These are phyloP conservation scores for Geoglossum glabrum DNA, from an alignment of 495 filamentous ascomycete genomes.

Conservation along the genomic window DNA sequence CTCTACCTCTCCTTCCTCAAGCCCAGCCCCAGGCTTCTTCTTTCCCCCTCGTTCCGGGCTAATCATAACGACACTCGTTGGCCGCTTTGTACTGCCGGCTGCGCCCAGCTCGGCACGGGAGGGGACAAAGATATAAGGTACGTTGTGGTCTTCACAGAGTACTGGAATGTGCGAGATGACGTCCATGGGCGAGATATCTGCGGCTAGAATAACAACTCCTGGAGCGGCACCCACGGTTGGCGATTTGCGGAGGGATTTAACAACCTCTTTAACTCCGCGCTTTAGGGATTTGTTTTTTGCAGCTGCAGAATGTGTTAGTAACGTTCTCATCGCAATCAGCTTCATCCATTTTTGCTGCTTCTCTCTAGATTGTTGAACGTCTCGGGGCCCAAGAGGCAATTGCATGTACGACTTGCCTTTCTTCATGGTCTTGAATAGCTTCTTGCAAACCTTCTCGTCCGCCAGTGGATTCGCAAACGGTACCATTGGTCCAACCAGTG, in stretches of 20 bases:
- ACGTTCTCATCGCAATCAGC: background rate
- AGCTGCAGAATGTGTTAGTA: constrained; percentile 29
- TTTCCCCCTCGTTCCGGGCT: constrained; percentile 28
- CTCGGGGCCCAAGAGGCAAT: background rate
- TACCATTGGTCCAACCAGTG: constrained; percentile 51
- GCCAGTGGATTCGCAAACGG: constrained; percentile 87
- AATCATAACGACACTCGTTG: constrained; percentile 87
- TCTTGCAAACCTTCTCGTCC: constrained; percentile 80
- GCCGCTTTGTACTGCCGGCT: constrained; percentile 79
- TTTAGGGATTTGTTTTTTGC: constrained; percentile 84
- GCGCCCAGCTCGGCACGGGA: constrained; percentile 79
- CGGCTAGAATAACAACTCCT: constrained; percentile 77
- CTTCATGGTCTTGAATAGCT: constrained; percentile 80
- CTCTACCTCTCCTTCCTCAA: constrained; percentile 33
- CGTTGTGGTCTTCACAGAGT: constrained; percentile 88
- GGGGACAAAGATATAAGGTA: constrained; percentile 82
- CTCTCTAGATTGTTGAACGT: too few relatives aligned
- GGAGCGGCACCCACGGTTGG: constrained; percentile 34
- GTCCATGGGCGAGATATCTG: constrained; percentile 92
- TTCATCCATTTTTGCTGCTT: background rate
- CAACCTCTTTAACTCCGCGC: constrained; percentile 94
- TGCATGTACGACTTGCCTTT: constrained; percentile 42
- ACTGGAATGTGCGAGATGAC: constrained; percentile 95
- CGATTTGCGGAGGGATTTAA: constrained; percentile 88
- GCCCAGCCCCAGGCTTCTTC: constrained; percentile 32